Evolutionary conservation across 331 rosid species (phyloP), one percentile per base, ranked within the genome.

Genomic region (Stylosanthes scabra): DNA sequence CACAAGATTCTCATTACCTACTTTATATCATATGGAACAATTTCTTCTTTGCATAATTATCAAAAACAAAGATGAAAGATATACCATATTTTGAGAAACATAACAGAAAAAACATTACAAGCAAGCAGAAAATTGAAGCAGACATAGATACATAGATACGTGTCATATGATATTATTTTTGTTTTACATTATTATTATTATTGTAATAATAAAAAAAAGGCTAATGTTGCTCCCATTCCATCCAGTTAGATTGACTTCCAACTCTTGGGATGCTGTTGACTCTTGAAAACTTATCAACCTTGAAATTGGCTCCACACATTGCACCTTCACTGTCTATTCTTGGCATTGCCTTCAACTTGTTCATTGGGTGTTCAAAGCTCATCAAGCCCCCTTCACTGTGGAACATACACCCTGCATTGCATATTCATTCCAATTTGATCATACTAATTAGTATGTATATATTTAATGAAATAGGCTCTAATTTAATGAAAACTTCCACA

Each of bases 281-380:
- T 42, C 98, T 86, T 6, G 90, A 13, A 14, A 8, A 92, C 60
- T 80, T 88, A 72, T 95, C 99, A 9, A 95, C 99, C 62, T 87
- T 95, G 84, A 95, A 95, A 73, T 86, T 82, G 46, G 99, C 97
- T 61, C 99, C 99, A 86, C 99, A 95, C 91, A 92, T 75, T 20
- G 64, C 92, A 8, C 99, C 99, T 72, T 95, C 97, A 78, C 98
- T 95, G 20, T 95, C 99, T 34, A 88, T 7, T 79, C 97, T 87
- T 0, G 97, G 99, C 99, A 95, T 92, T 68, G 99, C 88, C 79
- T 90, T 95, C 90, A 95, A 55, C 78, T 82, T 87, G 77, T 95
- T 83, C 99, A 95, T 86, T 72, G 99, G 99, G 87, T 95, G 99
- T 88, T 95, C 97, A 83, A 92, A 95, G 78, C 93, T 95, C 97